Base-by-base conservation (phyloP, 1,139 yeast species). In the Yamadazyma pseudoaaseri region DNA sequence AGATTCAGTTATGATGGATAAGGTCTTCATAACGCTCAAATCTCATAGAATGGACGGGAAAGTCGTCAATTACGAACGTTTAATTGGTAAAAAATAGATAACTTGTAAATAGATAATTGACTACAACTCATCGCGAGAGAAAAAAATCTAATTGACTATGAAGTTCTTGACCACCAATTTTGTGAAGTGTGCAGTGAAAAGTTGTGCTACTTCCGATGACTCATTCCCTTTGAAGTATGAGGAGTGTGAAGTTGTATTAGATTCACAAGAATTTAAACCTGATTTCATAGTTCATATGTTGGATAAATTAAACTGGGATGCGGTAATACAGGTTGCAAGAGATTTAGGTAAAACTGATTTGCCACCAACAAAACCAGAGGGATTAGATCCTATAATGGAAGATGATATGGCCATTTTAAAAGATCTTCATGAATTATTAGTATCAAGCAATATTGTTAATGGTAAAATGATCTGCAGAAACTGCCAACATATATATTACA, bases 81-180 rank as follows among this genome's bases (percentile, higher is more conserved):
- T 18, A 7, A n/a, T n/a, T n/a, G n/a, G n/a, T n/a, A n/a, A n/a
- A n/a, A n/a, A n/a, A n/a, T n/a, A n/a, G n/a, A n/a, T n/a, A 18
- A 18, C 20, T 18, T 11, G n/a, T 22, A 22, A 6, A 22, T 22
- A 22, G 25, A 11, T 22, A 11, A 11, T n/a, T 11, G 26, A 17
- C 24, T 18, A 5, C 16, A 17, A 14, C 28, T 34, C 46, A 38
- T 37, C 41, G 39, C 41, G 30, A 22, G 26, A 16, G 6, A 16
- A 27, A 16, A 27, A 20, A 17, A 29, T 23, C 13, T 20, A 7
- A 11, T 20, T 20, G 10, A 42, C 7, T 23, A 90, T 92, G 98
- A 92, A 92, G 66, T 81, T 92, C 51, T 68, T 92, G 27, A 90
- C 98, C 20, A 86, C 97, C 27, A 92, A 94, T 60, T 94, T 92